Evolutionary conservation across 2,329 filamentous ascomycete species (phyloP).

Genomic region (Stemphylium beticola): DNA sequence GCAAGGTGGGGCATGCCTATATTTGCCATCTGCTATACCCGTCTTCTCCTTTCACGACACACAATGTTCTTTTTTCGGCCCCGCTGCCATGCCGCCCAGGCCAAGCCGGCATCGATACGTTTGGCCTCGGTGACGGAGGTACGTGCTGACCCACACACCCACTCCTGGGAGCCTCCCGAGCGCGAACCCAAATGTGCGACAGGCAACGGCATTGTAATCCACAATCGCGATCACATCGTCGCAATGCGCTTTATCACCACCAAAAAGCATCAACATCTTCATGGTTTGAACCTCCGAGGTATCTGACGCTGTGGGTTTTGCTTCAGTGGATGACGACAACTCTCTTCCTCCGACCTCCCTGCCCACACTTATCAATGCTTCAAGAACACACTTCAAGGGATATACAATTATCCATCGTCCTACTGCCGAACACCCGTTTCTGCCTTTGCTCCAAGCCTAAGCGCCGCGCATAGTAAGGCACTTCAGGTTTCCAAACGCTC

Average conservation of each 20-base stretch:
- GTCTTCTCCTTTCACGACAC: not conserved
- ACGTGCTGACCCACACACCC: not conserved
- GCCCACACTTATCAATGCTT: not conserved
- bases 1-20: not conserved
- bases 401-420: not conserved
- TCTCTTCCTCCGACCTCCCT: not conserved
- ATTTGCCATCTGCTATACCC: not conserved
- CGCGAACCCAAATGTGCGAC: not conserved
- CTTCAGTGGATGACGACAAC: not conserved
- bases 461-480: slow-evolving; percentile 22
- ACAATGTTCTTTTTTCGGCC: not conserved
- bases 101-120: not conserved
- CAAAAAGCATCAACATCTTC: not conserved
- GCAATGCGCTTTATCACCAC: not conserved
- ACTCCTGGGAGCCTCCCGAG: not conserved
- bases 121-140: not conserved
- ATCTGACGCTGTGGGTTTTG: not conserved
- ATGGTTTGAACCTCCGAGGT: not conserved
- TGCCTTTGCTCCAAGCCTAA: slow-evolving; percentile 2
- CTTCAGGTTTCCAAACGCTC: slow-evolving; percentile 36
- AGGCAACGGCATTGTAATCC: not conserved
- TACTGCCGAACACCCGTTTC: slow-evolving; percentile 1
- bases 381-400: not conserved
- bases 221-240: not conserved
- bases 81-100: not conserved